phyloP scores from a whole-genome alignment of 345 rosid species.

The Trapa bicornis region DNA sequence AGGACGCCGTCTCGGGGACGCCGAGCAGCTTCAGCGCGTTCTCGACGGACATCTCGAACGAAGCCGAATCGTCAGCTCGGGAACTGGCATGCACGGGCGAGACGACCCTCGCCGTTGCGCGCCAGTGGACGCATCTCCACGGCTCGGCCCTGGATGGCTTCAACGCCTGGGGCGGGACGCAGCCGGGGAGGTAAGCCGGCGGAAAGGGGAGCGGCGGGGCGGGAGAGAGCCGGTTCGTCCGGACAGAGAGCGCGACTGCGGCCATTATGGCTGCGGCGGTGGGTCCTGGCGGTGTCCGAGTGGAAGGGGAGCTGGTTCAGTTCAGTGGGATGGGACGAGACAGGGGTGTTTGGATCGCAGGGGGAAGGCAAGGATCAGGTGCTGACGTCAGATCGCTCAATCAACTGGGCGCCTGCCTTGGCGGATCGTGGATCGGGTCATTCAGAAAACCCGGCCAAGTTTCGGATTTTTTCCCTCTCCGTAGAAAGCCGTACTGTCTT shows the following conservation, averaged over 20 bases:
- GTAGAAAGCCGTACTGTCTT: too few species aligned
- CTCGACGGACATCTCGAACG: constrained; percentile 92
- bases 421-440: too few species aligned
- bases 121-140: constrained; percentile 22
- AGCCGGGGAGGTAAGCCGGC: constrained; percentile 12
- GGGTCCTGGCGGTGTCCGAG: too few species aligned
- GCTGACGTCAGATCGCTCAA: too few species aligned
- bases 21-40: constrained; percentile 86
- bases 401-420: too few species aligned
- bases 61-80: constrained; percentile 77
- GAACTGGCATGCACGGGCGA: constrained; percentile 40
- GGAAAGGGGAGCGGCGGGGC: constrained; percentile 24
- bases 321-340: too few species aligned
- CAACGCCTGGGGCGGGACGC: constrained; percentile 5
- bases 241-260: constrained; percentile 67
- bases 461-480: too few species aligned
- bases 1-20: constrained; percentile 72
- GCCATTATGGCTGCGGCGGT: constrained; percentile 29
- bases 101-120: constrained; percentile 12
- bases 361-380: too few species aligned
- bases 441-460: too few species aligned
- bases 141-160: constrained; percentile 21
- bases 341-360: too few species aligned
- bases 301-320: too few species aligned
- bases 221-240: constrained; percentile 43